phyloP scores from a whole-genome alignment of 176 grass and related monocot genomes.

The Olyra latifolia region DNA sequence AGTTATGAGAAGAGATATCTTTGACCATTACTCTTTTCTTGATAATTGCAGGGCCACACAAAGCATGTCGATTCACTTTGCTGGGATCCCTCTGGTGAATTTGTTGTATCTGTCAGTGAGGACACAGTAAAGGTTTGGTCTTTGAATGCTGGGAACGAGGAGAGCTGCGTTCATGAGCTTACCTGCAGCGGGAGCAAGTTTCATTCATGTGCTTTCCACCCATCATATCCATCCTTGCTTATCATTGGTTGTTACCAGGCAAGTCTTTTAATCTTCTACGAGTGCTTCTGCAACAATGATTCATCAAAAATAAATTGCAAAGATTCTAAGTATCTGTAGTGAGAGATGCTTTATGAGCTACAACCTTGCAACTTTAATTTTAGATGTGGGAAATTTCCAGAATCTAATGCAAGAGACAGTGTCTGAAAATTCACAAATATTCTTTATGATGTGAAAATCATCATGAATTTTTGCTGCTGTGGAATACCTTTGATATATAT shows the following conservation, averaged over 20 bases:
- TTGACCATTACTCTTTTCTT: not conserved
- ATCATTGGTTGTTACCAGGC: constrained; percentile 84
- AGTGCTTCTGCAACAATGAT: not conserved
- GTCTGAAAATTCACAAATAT: not conserved
- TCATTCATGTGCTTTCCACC: constrained; percentile 86
- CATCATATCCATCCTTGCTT: constrained; percentile 65
- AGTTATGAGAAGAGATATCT: not conserved
- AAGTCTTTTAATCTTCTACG: not conserved
- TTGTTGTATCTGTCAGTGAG: constrained; percentile 76
- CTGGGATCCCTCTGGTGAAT: constrained; percentile 75
- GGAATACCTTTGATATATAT: not conserved
- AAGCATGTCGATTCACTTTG: constrained; percentile 67
- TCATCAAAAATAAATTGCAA: not conserved
- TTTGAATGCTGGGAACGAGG: constrained; percentile 44
- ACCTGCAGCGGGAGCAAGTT: constrained; percentile 75
- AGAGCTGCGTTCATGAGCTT: constrained; percentile 64
- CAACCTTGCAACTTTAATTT: not conserved
- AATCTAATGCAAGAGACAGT: not conserved
- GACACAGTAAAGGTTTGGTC: constrained; percentile 82
- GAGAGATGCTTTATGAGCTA: not conserved
- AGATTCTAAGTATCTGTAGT: not conserved
- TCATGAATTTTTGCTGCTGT: not conserved
- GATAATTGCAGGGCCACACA: constrained; percentile 63
- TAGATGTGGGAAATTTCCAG: not conserved
- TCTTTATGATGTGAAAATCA: not conserved